Conservation (phyloP, 768 basidiomycete species). For the Cantharellus anzutake region DNA sequence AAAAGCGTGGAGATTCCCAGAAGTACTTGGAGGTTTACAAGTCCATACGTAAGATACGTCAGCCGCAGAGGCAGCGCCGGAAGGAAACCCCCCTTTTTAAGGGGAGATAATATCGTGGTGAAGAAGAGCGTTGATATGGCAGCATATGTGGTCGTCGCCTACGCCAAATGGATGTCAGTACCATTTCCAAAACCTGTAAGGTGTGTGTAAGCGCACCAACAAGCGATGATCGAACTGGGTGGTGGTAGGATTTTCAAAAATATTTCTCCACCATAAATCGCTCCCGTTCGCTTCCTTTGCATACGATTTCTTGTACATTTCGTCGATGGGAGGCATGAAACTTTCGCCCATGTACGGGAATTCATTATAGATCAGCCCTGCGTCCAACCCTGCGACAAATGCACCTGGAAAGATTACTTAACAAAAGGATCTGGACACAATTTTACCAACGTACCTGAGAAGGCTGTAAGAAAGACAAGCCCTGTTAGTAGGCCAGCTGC, state of each 20-base stretch:
- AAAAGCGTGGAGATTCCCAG: constrained; percentile 66
- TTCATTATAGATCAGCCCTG: constrained; percentile 93
- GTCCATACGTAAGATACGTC: constrained; percentile 42
- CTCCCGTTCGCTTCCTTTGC: constrained; percentile 45
- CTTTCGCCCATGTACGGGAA: constrained; percentile 92
- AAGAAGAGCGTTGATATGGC: constrained; percentile 44
- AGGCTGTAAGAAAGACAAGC: constrained; percentile 76
- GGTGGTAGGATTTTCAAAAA: constrained; percentile 94
- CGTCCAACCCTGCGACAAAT: constrained; percentile 94
- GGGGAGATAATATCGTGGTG: constrained; percentile 28
- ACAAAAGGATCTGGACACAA: not conserved
- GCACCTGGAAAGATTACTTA: constrained; percentile 40
- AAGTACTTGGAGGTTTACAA: constrained; percentile 69
- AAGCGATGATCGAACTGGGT: constrained; percentile 95
- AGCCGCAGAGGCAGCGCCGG: constrained; percentile 37
- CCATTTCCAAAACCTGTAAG: not conserved
- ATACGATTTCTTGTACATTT: constrained; percentile 64
- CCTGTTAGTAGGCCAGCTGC: constrained; percentile 44
- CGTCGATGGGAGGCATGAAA: constrained; percentile 59
- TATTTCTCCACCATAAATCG: constrained; percentile 88
- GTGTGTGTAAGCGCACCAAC: constrained; percentile 29
- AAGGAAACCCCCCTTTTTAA: constrained; percentile 14
- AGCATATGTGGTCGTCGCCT: constrained; percentile 78
- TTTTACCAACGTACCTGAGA: constrained; percentile 46
- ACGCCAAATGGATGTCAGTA: not conserved